Conservation (phyloP, 169 alveolate genomes). For the Eimeria sp. region DNA sequence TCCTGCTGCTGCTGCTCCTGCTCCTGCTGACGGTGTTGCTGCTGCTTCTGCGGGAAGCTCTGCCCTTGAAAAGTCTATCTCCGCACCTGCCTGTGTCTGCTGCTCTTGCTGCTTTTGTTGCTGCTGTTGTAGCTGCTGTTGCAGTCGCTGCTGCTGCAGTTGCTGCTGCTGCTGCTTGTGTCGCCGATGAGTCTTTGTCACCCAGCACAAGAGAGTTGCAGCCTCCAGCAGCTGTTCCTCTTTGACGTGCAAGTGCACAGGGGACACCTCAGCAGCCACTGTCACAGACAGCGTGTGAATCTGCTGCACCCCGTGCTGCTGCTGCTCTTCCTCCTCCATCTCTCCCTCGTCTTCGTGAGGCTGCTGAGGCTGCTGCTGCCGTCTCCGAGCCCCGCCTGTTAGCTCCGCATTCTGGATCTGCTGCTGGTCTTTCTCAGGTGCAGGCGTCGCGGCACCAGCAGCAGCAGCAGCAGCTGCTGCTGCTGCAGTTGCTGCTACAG, state of each 20-base stretch:
- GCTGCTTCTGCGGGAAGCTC: background rate
- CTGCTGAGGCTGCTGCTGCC: slow-evolving; percentile 26
- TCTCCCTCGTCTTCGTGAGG: background rate
- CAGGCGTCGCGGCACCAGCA: background rate
- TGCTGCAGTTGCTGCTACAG: slow-evolving; percentile 30
- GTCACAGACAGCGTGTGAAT: slow-evolving; percentile 5
- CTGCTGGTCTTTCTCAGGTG: background rate
- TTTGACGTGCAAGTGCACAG: slow-evolving; percentile 20
- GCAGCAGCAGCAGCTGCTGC: background rate
- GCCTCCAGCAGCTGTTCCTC: slow-evolving; percentile 33
- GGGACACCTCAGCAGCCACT: background rate
- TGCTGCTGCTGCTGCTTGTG: slow-evolving; percentile 43
- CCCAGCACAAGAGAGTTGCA: slow-evolving; percentile 57
- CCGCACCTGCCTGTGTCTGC: background rate
- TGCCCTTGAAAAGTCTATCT: background rate
- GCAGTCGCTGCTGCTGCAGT: slow-evolving; percentile 45
- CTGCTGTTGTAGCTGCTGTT: slow-evolving; percentile 2
- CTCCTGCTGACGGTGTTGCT: background rate
- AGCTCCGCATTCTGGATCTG: background rate
- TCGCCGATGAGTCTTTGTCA: background rate
- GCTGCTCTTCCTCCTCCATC: background rate
- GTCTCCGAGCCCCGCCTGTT: background rate
- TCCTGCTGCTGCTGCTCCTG: slow-evolving; percentile 43
- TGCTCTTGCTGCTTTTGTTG: background rate
- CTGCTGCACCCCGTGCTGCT: slow-evolving; percentile 29